Evolutionary conservation across 2,329 filamentous ascomycete genomes (phyloP).

Genomic region (Epichloe brachyelytri): DNA sequence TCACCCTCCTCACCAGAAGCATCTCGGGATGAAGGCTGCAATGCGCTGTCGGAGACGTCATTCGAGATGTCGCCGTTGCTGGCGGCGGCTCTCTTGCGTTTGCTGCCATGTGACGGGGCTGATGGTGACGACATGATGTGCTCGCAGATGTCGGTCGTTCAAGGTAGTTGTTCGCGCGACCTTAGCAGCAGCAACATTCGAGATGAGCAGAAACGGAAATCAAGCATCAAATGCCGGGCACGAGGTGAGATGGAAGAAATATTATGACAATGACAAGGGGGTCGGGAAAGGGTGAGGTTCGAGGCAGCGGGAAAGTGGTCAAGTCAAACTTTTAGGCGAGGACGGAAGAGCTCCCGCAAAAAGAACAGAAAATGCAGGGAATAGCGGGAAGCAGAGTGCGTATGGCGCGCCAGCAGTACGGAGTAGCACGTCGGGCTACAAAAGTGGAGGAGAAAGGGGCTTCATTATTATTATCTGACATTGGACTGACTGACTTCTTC

Average conservation of each 20-base stretch:
- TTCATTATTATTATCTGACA: too few species aligned
- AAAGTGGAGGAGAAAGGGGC: neutral
- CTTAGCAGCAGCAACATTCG: neutral
- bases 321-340: neutral
- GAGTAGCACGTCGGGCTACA: neutral
- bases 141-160: neutral
- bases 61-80: slow-evolving; percentile 34
- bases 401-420: neutral
- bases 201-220: neutral
- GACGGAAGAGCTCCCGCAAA: neutral
- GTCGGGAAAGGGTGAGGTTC: slow-evolving; percentile 1
- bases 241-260: neutral
- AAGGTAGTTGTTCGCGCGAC: slow-evolving; percentile 1
- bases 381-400: neutral
- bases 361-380: neutral
- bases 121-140: slow-evolving; percentile 46
- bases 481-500: neutral
- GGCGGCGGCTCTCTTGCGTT: slow-evolving; percentile 66
- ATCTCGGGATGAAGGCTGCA: slow-evolving; percentile 65
- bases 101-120: slow-evolving; percentile 42
- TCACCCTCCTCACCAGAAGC: slow-evolving; percentile 72
- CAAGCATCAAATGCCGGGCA: neutral
- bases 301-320: neutral
- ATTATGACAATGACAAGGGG: slow-evolving; percentile 1
- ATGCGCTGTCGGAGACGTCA: slow-evolving; percentile 35